A percentile compares a stretch with the other conserved stretches of the same genome.
Evolutionary conservation across 129 eudicot species (phyloP).

Genomic region (Arctium minus): DNA sequence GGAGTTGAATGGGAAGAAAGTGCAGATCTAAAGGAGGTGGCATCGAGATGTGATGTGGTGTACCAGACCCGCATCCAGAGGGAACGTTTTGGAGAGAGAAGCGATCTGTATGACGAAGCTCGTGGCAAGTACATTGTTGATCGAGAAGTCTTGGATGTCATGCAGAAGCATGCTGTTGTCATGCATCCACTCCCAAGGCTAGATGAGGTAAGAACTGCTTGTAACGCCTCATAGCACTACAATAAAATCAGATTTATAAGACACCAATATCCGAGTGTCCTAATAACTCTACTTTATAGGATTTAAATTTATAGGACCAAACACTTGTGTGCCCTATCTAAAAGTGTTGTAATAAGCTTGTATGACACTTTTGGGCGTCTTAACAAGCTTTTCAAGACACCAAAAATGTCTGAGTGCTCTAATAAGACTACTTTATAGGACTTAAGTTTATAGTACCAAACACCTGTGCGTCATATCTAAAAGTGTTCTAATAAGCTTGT

Average conservation of each 20-base stretch:
- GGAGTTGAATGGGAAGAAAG: constrained; percentile 98
- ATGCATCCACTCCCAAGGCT: constrained; percentile 99
- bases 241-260: neutral
- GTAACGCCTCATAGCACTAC: neutral
- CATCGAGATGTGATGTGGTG: constrained; percentile 90
- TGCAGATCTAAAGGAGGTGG: constrained; percentile 77
- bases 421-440: too few species aligned
- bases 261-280: neutral
- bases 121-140: constrained; percentile 92
- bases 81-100: constrained; percentile 88
- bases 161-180: constrained; percentile 93
- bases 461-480: neutral
- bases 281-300: neutral
- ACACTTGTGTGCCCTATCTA: neutral
- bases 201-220: constrained; percentile 60
- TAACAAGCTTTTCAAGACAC: too few species aligned
- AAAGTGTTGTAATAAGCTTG: neutral
- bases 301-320: neutral
- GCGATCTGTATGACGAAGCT: constrained; percentile 73
- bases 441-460: neutral
- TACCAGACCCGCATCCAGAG: constrained; percentile 93
- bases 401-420: too few species aligned
- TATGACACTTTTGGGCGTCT: neutral
- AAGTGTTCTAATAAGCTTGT: neutral
- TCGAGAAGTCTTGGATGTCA: constrained; percentile 54